These are phyloP conservation scores for Trichoderma oligosporum DNA, from an alignment of 2,329 filamentous ascomycete species.

Conservation along the genomic window DNA sequence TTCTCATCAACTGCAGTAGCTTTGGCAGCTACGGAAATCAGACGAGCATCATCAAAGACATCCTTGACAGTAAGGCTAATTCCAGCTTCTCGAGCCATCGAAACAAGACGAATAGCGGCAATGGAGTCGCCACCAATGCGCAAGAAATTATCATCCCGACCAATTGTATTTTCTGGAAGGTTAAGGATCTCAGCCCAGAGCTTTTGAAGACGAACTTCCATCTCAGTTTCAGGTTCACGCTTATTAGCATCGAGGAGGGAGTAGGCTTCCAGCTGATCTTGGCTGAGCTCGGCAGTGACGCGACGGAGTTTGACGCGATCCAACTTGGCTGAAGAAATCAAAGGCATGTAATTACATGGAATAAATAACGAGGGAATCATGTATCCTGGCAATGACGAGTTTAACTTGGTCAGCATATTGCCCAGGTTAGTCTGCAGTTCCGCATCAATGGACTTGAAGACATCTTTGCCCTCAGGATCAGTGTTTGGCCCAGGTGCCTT, in stretches of 20 bases:
- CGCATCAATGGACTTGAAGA: neutral
- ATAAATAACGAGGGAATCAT: slow-evolving; percentile 43
- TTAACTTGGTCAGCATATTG: neutral
- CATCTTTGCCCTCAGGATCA: neutral
- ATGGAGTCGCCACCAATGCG: slow-evolving; percentile 22
- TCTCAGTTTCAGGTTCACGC: slow-evolving; percentile 12
- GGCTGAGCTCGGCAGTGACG: neutral
- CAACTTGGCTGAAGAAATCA: slow-evolving; percentile 10
- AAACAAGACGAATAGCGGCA: slow-evolving; percentile 19
- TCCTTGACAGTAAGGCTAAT: slow-evolving; percentile 20
- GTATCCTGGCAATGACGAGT: slow-evolving; percentile 28
- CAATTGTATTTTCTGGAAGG: slow-evolving; percentile 7
- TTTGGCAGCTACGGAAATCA: slow-evolving; percentile 5
- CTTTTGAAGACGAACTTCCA: slow-evolving; percentile 22
- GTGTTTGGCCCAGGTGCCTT: neutral
- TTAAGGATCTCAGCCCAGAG: slow-evolving; percentile 21
- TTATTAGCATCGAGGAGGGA: neutral
- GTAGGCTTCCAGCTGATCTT: neutral
- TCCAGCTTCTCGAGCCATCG: slow-evolving; percentile 13
- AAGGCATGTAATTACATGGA: slow-evolving; percentile 38
- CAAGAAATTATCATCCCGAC: slow-evolving; percentile 20
- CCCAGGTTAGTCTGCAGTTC: neutral
- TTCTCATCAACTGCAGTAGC: neutral
- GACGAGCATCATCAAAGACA: slow-evolving; percentile 17
- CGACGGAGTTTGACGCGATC: slow-evolving; percentile 12